Conservation (phyloP, 1,284 basidiomycete species). For the Ganoderma meredithae region DNA sequence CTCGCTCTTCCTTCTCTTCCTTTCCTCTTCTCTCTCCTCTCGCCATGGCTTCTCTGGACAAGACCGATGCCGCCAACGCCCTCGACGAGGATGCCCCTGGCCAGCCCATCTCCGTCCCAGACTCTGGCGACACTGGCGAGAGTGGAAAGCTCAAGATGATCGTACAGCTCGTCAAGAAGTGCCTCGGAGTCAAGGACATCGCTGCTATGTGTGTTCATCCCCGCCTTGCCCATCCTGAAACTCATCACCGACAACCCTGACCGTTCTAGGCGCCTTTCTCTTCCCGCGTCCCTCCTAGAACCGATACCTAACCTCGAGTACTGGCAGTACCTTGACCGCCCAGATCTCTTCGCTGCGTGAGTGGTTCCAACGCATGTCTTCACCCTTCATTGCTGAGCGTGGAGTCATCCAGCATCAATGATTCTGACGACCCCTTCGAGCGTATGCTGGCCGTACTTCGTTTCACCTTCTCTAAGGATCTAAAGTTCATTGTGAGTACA, state of each 20-base stretch:
- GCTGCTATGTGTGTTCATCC: constrained; percentile 73
- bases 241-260: neutral
- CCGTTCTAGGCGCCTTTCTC: constrained; percentile 76
- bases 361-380: constrained; percentile 36
- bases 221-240: neutral
- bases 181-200: constrained; percentile 89
- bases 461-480: constrained; percentile 93
- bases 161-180: constrained; percentile 86
- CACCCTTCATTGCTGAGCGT: constrained; percentile 5
- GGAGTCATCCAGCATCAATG: constrained; percentile 72
- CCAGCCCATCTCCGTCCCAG: constrained; percentile 75
- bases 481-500: constrained; percentile 86
- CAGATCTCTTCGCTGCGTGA: constrained; percentile 91
- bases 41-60: constrained; percentile 26
- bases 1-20: neutral
- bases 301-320: constrained; percentile 95
- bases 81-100: constrained; percentile 58
- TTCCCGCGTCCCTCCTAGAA: constrained; percentile 90
- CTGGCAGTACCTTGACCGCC: constrained; percentile 94
- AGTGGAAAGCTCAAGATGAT: constrained; percentile 93
- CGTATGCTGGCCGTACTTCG: constrained; percentile 92
- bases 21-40: neutral
- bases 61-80: constrained; percentile 26
- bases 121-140: constrained; percentile 78
- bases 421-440: constrained; percentile 89